These are phyloP conservation scores for Trametes cubensis DNA, from an alignment of 768 basidiomycete genomes.

Conservation along the genomic window DNA sequence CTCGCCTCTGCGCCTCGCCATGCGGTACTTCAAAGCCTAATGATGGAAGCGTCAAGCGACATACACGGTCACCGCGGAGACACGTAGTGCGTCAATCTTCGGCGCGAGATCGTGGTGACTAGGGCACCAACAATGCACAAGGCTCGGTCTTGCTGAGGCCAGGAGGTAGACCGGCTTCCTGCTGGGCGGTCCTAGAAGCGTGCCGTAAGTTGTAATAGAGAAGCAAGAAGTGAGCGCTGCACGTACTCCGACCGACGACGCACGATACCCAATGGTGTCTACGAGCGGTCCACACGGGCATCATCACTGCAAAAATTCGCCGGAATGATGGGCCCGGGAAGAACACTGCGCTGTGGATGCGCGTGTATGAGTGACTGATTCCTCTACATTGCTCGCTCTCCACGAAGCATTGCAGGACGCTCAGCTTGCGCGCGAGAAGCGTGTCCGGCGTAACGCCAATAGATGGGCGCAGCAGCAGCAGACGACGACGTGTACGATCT, in stretches of 20 bases:
- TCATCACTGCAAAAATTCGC: neutral
- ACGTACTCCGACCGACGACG: neutral
- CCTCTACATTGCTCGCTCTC: neutral
- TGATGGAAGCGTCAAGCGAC: neutral
- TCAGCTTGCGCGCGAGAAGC: too few relatives aligned
- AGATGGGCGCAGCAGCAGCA: too few relatives aligned
- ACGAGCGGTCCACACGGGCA: neutral
- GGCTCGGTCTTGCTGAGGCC: neutral
- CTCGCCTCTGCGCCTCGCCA: neutral
- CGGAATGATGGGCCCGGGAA: neutral
- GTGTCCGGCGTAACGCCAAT: too few relatives aligned
- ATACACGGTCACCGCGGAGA: conserved; percentile 6
- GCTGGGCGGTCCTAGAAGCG: neutral
- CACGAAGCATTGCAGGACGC: neutral
- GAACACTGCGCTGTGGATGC: neutral
- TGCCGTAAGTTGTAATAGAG: conserved; percentile 6
- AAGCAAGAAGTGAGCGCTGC: neutral
- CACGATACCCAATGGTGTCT: neutral
- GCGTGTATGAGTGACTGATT: too few relatives aligned
- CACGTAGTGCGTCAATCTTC: neutral
- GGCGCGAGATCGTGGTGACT: neutral
- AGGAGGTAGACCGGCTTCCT: neutral
- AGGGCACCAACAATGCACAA: neutral
- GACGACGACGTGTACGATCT: too few relatives aligned
- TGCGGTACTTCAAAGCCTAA: too few relatives aligned